These are phyloP conservation scores for Fusarium verticillioides DNA, from an alignment of 2,329 filamentous ascomycete species.

Conservation along the genomic window DNA sequence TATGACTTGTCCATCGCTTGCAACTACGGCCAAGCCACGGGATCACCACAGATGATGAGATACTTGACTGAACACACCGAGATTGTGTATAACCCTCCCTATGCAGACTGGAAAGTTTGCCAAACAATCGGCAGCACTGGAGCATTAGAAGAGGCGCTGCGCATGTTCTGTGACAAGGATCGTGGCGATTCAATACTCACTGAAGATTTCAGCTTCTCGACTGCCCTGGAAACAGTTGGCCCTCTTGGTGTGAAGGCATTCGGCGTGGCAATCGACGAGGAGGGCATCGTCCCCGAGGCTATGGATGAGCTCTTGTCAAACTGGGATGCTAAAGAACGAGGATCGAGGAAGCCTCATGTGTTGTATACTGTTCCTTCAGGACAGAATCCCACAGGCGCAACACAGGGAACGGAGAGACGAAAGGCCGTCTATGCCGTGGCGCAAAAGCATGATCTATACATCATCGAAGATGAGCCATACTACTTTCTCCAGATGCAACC, in stretches of 20 bases:
- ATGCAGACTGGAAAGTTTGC: conserved; percentile 88
- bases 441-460: conserved; percentile 85
- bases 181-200: conserved; percentile 83
- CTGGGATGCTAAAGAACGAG: conserved; percentile 61
- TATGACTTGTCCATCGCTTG: conserved; percentile 87
- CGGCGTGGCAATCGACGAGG: conserved; percentile 62
- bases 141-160: conserved; percentile 82
- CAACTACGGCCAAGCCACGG: conserved; percentile 92
- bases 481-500: conserved; percentile 92
- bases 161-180: conserved; percentile 78
- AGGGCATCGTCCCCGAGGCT: conserved; percentile 63
- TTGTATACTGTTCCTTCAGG: conserved; percentile 76
- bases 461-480: conserved; percentile 94
- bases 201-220: conserved; percentile 92
- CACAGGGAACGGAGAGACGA: conserved; percentile 75
- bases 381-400: conserved; percentile 91
- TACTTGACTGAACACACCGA: conserved; percentile 97
- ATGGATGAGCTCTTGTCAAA: conserved; percentile 62
- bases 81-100: conserved; percentile 86
- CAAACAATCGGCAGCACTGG: conserved; percentile 89
- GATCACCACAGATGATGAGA: conserved; percentile 86
- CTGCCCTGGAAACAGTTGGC: conserved; percentile 68
- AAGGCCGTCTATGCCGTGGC: conserved; percentile 80
- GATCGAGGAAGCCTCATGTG: conserved; percentile 63
- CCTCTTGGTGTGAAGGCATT: conserved; percentile 64